Evolutionary conservation across 345 rosid genomes (phyloP).

Genomic region (Eucalyptus sp.): DNA sequence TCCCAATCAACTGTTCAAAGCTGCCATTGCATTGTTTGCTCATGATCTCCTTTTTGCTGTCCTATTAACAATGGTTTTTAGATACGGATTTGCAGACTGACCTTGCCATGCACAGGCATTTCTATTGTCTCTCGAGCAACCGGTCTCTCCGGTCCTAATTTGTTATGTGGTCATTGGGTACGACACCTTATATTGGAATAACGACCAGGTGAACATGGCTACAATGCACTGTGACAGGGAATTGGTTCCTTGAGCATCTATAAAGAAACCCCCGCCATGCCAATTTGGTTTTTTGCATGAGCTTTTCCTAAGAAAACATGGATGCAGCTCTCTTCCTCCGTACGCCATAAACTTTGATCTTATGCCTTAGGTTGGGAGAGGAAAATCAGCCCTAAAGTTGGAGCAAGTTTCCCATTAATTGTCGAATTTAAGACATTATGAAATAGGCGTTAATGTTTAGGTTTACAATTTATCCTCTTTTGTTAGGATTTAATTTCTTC

Average conservation of each 20-base stretch:
- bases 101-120: neutral
- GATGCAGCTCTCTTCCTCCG: neutral
- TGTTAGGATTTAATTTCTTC: neutral
- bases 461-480: neutral
- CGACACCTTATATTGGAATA: neutral
- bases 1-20: neutral
- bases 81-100: neutral
- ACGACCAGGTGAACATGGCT: neutral
- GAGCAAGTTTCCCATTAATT: neutral
- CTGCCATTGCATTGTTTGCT: neutral
- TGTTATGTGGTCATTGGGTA: neutral
- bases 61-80: neutral
- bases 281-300: neutral
- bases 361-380: neutral
- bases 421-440: neutral
- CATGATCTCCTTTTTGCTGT: neutral
- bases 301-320: neutral
- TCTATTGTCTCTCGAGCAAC: neutral
- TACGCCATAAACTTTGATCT: neutral
- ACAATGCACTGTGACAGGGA: neutral
- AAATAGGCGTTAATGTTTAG: neutral
- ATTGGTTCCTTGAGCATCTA: neutral
- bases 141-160: neutral
- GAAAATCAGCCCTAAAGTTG: neutral
- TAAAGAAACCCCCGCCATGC: neutral